Evolutionary conservation across 345 rosid genomes (phyloP).

Genomic region (Physaria fendleri): DNA sequence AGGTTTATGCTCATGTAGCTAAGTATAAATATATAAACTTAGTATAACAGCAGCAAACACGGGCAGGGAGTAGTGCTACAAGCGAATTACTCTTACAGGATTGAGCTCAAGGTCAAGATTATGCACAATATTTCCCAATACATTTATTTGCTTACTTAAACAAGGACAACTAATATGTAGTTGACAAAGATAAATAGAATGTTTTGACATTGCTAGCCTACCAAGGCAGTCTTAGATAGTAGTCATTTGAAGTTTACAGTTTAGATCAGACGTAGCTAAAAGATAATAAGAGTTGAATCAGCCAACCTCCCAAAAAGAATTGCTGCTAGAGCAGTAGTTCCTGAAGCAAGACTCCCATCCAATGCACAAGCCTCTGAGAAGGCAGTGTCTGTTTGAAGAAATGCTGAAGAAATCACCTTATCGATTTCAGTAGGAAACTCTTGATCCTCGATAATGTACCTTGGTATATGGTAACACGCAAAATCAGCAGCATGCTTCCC

Average conservation of each 20-base stretch:
- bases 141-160: background rate
- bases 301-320: slow-evolving; percentile 70
- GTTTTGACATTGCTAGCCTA: background rate
- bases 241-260: background rate
- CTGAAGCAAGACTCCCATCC: slow-evolving; percentile 67
- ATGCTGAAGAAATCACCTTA: slow-evolving; percentile 70
- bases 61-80: background rate
- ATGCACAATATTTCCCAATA: background rate
- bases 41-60: background rate
- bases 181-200: background rate
- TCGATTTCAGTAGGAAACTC: slow-evolving; percentile 62
- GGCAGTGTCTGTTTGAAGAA: slow-evolving; percentile 73
- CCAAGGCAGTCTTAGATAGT: background rate
- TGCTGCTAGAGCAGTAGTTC: slow-evolving; percentile 86
- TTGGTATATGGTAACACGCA: slow-evolving; percentile 58
- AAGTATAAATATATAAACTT: too few species aligned
- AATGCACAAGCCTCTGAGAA: slow-evolving; percentile 66
- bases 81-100: background rate
- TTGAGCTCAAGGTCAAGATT: background rate
- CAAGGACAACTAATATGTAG: background rate
- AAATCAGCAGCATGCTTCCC: slow-evolving; percentile 93
- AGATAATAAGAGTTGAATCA: background rate
- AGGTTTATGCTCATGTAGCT: too few species aligned
- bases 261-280: background rate
- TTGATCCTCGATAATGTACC: slow-evolving; percentile 58